These are phyloP conservation scores for Tulasnella sp. DNA, from an alignment of 768 basidiomycete species.

Conservation along the genomic window DNA sequence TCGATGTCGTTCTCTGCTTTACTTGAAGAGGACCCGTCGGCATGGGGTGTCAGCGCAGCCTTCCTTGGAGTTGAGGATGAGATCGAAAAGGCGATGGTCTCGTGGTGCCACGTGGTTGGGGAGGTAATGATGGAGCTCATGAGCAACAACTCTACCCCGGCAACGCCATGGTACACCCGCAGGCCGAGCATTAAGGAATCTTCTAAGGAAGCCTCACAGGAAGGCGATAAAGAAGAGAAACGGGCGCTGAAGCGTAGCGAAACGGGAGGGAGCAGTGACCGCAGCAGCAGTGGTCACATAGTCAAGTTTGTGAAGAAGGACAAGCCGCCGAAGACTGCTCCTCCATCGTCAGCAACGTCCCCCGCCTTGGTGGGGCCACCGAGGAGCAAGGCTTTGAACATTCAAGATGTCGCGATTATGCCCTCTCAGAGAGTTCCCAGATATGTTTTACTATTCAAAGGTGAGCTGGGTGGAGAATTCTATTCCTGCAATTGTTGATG, in stretches of 20 bases:
- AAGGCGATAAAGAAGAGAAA: constrained; percentile 8
- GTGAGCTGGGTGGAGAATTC: constrained; percentile 27
- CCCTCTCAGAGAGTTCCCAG: constrained; percentile 54
- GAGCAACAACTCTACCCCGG: not conserved
- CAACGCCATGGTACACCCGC: constrained; percentile 13
- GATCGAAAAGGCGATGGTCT: constrained; percentile 45
- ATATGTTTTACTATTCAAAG: constrained; percentile 50
- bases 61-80: constrained; percentile 43
- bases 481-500: not conserved
- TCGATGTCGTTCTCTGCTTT: constrained; percentile 40
- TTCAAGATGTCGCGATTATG: constrained; percentile 51
- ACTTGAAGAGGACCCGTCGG: constrained; percentile 53
- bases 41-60: constrained; percentile 50
- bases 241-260: constrained; percentile 15
- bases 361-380: not conserved
- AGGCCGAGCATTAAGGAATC: constrained; percentile 5
- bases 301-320: not conserved
- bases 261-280: constrained; percentile 2
- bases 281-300: not conserved
- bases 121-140: constrained; percentile 28
- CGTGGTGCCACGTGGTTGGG: constrained; percentile 44
- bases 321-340: not conserved
- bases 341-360: not conserved
- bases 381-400: constrained; percentile 23
- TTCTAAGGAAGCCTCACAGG: not conserved